Conservation (phyloP, 2,329 filamentous ascomycete species). For the Colletotrichum agaves region DNA sequence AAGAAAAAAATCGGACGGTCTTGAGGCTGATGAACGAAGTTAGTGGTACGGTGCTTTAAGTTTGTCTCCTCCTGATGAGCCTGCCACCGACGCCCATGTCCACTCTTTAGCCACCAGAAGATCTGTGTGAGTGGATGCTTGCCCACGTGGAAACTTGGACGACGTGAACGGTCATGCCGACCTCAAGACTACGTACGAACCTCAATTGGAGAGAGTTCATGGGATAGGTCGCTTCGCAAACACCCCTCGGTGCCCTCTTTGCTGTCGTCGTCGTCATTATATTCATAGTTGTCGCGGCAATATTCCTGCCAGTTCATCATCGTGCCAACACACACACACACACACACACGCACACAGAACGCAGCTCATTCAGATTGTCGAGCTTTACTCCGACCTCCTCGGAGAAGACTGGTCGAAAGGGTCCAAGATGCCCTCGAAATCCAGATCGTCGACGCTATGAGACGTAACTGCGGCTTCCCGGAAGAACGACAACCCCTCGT, state of each 20-base stretch:
- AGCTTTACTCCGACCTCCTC: slow-evolving; percentile 48
- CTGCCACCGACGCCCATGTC: slow-evolving; percentile 49
- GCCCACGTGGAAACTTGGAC: background rate
- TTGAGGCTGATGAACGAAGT: too few species aligned
- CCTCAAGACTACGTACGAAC: slow-evolving; percentile 43
- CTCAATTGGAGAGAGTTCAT: slow-evolving; percentile 53
- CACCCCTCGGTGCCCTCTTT: too few species aligned
- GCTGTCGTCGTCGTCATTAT: too few species aligned
- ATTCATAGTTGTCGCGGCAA: too few species aligned
- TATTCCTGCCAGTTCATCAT: too few species aligned
- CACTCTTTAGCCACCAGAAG: slow-evolving; percentile 45
- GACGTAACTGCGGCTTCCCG: slow-evolving; percentile 52
- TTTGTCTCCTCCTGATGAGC: slow-evolving; percentile 52
- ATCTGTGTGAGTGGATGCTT: slow-evolving; percentile 46
- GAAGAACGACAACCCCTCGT: slow-evolving; percentile 51
- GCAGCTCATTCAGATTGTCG: slow-evolving; percentile 49
- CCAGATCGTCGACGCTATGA: slow-evolving; percentile 52
- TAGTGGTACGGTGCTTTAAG: slow-evolving; percentile 57
- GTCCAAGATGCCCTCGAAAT: slow-evolving; percentile 51
- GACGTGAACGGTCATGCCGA: background rate
- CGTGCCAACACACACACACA: too few species aligned
- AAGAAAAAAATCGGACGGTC: too few species aligned
- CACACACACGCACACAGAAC: slow-evolving; percentile 39
- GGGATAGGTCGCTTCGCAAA: slow-evolving; percentile 38
- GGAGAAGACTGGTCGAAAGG: slow-evolving; percentile 44